A percentile compares a stretch with the other conserved stretches of the same genome.
These are phyloP conservation scores for Aureobasidium uvarum DNA, from an alignment of 2,329 filamentous ascomycete genomes.

Conservation along the genomic window DNA sequence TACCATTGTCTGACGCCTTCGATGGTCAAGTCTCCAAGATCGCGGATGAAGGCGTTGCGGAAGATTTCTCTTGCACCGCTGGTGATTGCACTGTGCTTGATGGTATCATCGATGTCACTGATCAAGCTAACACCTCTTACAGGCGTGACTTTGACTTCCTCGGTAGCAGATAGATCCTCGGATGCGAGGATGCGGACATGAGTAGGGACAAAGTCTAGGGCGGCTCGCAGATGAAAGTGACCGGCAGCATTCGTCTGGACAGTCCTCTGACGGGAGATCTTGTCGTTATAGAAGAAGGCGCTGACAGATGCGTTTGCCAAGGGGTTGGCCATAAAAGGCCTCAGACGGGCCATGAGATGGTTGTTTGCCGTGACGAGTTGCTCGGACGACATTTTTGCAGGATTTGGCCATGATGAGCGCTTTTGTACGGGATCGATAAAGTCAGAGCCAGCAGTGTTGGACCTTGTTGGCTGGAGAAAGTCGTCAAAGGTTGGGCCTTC, in stretches of 20 bases:
- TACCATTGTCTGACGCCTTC: slow-evolving; percentile 93
- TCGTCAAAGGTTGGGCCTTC: slow-evolving; percentile 21
- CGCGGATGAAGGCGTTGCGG: slow-evolving; percentile 89
- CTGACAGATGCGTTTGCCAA: slow-evolving; percentile 76
- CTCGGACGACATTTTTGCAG: slow-evolving; percentile 66
- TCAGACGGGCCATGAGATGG: slow-evolving; percentile 81
- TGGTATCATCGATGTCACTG: slow-evolving; percentile 96
- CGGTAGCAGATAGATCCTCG: slow-evolving; percentile 77
- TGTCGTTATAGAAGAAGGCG: slow-evolving; percentile 91
- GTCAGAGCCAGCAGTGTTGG: slow-evolving; percentile 15
- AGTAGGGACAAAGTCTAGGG: slow-evolving; percentile 86
- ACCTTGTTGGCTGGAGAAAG: slow-evolving; percentile 7
- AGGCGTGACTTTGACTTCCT: slow-evolving; percentile 74
- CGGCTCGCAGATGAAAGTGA: slow-evolving; percentile 77
- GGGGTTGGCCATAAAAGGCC: slow-evolving; percentile 86
- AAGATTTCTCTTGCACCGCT: slow-evolving; percentile 91
- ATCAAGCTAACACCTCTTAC: slow-evolving; percentile 83
- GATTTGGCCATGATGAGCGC: slow-evolving; percentile 51
- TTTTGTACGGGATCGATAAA: slow-evolving; percentile 44
- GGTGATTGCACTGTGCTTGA: slow-evolving; percentile 91
- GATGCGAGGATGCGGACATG: slow-evolving; percentile 84
- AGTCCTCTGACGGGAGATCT: slow-evolving; percentile 76
- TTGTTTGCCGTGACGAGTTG: slow-evolving; percentile 79
- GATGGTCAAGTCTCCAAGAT: slow-evolving; percentile 75
- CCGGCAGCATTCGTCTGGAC: slow-evolving; percentile 84